Evolutionary conservation across 768 basidiomycete genomes (phyloP), one percentile per base, ranked within the genome.

Genomic region (Nevesoporus exiguus): DNA sequence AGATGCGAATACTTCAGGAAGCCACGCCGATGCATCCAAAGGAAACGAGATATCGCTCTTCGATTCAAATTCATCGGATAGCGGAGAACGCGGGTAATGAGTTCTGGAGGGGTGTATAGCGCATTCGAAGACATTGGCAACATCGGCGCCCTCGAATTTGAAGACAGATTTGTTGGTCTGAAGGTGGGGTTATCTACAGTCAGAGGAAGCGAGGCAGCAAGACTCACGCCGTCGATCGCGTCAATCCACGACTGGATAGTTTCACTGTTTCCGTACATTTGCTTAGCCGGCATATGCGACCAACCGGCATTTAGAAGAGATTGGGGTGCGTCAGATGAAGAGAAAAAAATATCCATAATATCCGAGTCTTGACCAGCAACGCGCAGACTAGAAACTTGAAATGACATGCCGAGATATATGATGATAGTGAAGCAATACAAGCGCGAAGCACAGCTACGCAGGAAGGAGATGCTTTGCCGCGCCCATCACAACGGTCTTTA

Each of bases 391-490:
- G 59, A 52, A 44, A 49, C n/a, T 51, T 49, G 60, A 52, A 57
- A 57, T 21, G 60, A 14, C 66, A 68, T 68, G 42, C n/a, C 45
- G 51, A 45, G 45, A 49, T 40, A 56, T 57, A 48, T 44, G 42
- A 39, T 49, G 27, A 29, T 29, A 54, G 54, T 57, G 49, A 49
- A 45, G 40, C n/a, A 19, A 11, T 49, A 60, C 58, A 49, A 30
- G 22, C 6, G 70, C 60, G 65, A 47, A 70, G 66, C 65, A 55
- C 66, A 63, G 65, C 63, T 69, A 58, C 60, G 61, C 66, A 47
- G 51, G 58, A 30, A 48, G 25, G 51, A 43, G 42, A 46, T 42
- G 9, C 19, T 47, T 40, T 42, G n/a, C 44, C 19, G 11, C 25
- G 21, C 42, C 51, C 17, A 49, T 55, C n/a, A 33, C 51, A 30